phyloP scores from a whole-genome alignment of 352 stramenopile genomes.

The Elongisporangium prolatum region DNA sequence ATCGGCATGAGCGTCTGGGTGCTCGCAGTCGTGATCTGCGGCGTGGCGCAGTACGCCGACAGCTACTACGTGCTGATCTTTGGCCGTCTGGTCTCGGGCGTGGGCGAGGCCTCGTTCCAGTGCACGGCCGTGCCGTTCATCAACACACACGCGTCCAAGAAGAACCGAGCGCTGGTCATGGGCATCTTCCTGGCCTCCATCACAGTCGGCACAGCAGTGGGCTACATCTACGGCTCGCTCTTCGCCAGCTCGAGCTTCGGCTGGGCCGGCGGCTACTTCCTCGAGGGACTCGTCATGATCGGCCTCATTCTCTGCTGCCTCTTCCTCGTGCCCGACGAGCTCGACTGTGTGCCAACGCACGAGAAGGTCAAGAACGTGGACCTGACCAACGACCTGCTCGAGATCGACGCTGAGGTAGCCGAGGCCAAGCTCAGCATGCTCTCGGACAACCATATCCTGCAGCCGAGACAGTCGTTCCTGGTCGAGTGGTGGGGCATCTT shows the following conservation, averaged over 20 bases:
- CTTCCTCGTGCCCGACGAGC: conserved; percentile 44
- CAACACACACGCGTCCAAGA: conserved; percentile 73
- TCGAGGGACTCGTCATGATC: conserved; percentile 84
- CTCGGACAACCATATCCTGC: conserved; percentile 6
- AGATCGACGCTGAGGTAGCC: conserved; percentile 4
- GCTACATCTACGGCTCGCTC: conserved; percentile 87
- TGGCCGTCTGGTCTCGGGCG: conserved; percentile 82
- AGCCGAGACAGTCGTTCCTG: conserved; percentile 35
- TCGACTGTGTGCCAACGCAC: conserved; percentile 46
- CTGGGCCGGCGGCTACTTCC: conserved; percentile 84
- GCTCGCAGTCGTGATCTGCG: conserved; percentile 84
- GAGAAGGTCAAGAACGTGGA: conserved; percentile 6
- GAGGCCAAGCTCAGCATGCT: conserved; percentile 14
- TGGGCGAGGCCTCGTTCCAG: conserved; percentile 91
- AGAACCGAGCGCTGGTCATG: conserved; percentile 83
- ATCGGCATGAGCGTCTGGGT: conserved; percentile 89
- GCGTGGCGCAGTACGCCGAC: conserved; percentile 60
- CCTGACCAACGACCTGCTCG: neutral
- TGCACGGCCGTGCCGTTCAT: conserved; percentile 93
- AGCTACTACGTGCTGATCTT: conserved; percentile 90
- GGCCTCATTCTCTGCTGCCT: conserved; percentile 66
- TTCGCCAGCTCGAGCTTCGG: conserved; percentile 51
- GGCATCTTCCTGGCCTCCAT: conserved; percentile 92
- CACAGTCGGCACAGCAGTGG: conserved; percentile 87
- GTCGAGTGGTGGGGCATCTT: conserved; percentile 66